Evolutionary conservation across 495 filamentous ascomycete species (phyloP), one percentile per base, ranked within the genome.

Genomic region (Wilcoxina mikolae): DNA sequence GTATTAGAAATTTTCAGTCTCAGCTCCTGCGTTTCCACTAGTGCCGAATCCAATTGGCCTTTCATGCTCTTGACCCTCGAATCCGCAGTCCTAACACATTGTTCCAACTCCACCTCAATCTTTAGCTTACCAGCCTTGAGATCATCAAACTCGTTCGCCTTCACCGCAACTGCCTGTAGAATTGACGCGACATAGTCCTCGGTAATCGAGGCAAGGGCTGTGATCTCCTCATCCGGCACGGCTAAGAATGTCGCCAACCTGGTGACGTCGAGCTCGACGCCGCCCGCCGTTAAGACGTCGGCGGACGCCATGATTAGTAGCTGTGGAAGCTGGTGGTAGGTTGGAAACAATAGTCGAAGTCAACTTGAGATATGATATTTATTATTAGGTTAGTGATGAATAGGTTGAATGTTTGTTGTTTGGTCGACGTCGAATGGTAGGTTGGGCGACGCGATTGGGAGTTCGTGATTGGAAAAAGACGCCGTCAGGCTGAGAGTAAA

Each of bases 71-170:
- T 82, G 61, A 79, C 77, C 67, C 85, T 84, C 15, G 82, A 79
- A 63, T 96, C 90, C 38, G 80, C 81, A 54, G 75, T 81, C 35
- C 85, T 80, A 15, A 93, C 81, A 24, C 82, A 79, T 69, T 83
- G 89, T 67, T 96, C 91, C 9, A 96, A 73, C 70, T 96, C 91
- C n/a, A 96, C 86, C 54, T 88, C 85, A 15, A 84, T 67, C 49
- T 83, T 82, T 42, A 94, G 75, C 68, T 94, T 95, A 42, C 91
- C 83, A 4, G 89, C 80, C 56, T 78, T 80, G 12, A 90, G 68
- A 35, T 79, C 76, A 59, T 95, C 87, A 59, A 77, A 76, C 59
- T 94, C 88, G 45, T 78, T 82, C 26, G 85, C 83, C 69, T 86
- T 93, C 26, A 11, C 23, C 15, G 24, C 27, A 15, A 49, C 29